Evolutionary conservation across 306 rosid genomes (phyloP).

Genomic region (Vigna radiata): DNA sequence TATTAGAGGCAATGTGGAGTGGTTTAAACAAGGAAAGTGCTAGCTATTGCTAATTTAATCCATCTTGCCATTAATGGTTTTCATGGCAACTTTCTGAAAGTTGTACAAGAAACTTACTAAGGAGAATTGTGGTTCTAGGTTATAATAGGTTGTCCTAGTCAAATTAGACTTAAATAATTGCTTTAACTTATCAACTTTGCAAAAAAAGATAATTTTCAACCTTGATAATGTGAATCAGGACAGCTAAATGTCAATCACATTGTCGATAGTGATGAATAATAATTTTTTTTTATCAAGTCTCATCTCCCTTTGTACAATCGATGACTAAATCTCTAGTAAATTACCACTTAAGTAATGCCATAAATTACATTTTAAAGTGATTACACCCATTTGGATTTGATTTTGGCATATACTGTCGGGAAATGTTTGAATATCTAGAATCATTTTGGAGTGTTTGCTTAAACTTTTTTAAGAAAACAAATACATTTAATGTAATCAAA

Average conservation of each 20-base stretch:
- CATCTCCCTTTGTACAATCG: no score
- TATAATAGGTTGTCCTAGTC: neutral
- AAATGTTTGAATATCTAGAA: neutral
- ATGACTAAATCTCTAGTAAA: no score
- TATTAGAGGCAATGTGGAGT: constrained; percentile 7
- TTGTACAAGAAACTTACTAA: neutral
- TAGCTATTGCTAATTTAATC: neutral
- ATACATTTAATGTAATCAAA: no score
- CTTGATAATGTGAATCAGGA: neutral
- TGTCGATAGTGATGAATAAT: neutral
- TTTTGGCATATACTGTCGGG: neutral
- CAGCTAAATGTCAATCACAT: neutral
- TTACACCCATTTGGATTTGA: neutral
- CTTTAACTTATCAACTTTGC: neutral
- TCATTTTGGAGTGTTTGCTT: no score
- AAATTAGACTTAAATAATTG: neutral
- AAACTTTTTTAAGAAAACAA: no score
- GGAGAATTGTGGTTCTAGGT: neutral
- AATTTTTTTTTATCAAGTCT: neutral
- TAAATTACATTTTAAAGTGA: neutral
- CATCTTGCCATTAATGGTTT: constrained; percentile 1
- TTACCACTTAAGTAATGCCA: neutral
- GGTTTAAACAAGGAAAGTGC: constrained; percentile 8
- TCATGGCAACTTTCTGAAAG: neutral
- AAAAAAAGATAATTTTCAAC: no score